phyloP scores from a whole-genome alignment of 1,284 basidiomycete genomes.

The Tremellales sp. region DNA sequence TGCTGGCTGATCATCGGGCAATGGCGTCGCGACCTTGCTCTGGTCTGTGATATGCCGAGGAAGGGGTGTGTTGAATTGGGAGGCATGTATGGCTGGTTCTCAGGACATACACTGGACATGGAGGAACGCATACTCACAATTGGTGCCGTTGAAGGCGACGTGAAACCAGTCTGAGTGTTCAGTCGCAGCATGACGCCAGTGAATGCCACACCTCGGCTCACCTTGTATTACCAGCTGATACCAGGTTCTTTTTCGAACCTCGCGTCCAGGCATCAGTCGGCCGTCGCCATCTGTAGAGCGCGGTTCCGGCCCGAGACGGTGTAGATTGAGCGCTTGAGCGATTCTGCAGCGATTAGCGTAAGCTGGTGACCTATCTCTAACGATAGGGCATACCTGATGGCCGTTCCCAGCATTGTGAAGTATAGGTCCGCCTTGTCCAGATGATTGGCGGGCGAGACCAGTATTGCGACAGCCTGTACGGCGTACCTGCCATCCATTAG shows the following conservation, averaged over 20 bases:
- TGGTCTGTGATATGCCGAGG: no score
- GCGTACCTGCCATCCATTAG: slow-evolving; percentile 10
- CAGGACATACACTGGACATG: no score
- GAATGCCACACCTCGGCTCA: background rate
- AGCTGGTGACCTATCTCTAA: background rate
- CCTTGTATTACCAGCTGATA: slow-evolving; percentile 21
- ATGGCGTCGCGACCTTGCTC: no score
- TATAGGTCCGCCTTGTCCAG: slow-evolving; percentile 21
- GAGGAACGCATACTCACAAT: background rate
- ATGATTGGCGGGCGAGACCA: slow-evolving; percentile 16
- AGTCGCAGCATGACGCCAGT: no score
- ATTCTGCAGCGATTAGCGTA: no score
- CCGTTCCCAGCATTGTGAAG: slow-evolving; percentile 16
- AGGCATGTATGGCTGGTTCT: slow-evolving; percentile 3
- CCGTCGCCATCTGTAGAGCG: background rate
- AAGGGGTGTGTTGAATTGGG: slow-evolving; percentile 8
- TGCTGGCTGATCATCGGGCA: no score
- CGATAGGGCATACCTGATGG: slow-evolving; percentile 8
- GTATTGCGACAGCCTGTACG: slow-evolving; percentile 16
- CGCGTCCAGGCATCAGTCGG: slow-evolving; percentile 7
- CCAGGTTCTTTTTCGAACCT: slow-evolving; percentile 20
- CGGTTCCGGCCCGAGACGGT: slow-evolving; percentile 15
- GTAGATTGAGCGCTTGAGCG: slow-evolving; percentile 14
- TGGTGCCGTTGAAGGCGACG: slow-evolving; percentile 17
- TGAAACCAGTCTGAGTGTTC: slow-evolving; percentile 14